Evolutionary conservation across 2,329 filamentous ascomycete species (phyloP).

Genomic region (Aphanocladium album): DNA sequence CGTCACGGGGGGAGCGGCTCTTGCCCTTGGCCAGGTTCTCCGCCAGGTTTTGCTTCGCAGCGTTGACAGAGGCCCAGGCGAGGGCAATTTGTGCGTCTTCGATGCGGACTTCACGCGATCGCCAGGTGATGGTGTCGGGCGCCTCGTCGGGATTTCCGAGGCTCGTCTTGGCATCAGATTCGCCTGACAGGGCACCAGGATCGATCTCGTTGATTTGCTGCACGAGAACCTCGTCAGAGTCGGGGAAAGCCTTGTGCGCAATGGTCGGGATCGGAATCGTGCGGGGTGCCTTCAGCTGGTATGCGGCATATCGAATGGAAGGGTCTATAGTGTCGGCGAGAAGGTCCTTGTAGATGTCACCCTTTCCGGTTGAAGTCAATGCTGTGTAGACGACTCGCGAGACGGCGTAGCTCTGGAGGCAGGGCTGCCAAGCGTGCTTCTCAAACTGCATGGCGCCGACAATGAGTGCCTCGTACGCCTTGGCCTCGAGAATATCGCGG

Average conservation of each 20-base stretch:
- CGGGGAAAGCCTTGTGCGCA: constrained; percentile 72
- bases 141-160: constrained; percentile 48
- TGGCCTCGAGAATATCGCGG: constrained; percentile 75
- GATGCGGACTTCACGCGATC: constrained; percentile 76
- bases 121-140: constrained; percentile 78
- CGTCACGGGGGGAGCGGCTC: constrained; percentile 53
- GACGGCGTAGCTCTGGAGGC: constrained; percentile 69
- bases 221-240: constrained; percentile 56
- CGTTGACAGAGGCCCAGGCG: constrained; percentile 66
- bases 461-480: constrained; percentile 75
- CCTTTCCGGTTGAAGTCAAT: constrained; percentile 54
- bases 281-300: constrained; percentile 81
- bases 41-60: constrained; percentile 45
- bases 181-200: constrained; percentile 34
- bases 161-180: constrained; percentile 43
- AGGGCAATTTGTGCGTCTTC: constrained; percentile 90
- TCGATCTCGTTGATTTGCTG: constrained; percentile 67
- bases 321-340: constrained; percentile 84
- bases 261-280: constrained; percentile 77
- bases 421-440: constrained; percentile 78
- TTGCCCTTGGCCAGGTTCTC: constrained; percentile 41
- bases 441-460: constrained; percentile 77
- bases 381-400: constrained; percentile 79
- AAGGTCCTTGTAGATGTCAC: constrained; percentile 80
- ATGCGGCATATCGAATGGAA: constrained; percentile 89